These are phyloP conservation scores for Boehmeria nivea DNA, from an alignment of 306 rosid genomes.

Conservation along the genomic window DNA sequence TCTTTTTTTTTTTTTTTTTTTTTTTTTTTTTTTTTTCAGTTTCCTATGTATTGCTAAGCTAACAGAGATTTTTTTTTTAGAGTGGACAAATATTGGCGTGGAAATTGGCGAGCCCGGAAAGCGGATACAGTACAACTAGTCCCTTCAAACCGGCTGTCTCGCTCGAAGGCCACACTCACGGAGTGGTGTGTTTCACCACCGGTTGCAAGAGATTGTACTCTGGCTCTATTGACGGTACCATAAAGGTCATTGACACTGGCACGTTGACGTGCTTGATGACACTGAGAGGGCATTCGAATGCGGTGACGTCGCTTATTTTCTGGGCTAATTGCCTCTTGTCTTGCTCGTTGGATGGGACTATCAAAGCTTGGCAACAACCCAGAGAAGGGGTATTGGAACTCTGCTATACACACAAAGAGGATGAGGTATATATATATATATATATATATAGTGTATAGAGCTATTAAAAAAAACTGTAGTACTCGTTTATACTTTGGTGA, in stretches of 20 bases:
- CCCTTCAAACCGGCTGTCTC: conserved; percentile 24
- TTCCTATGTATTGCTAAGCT: background rate
- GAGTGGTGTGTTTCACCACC: conserved; percentile 22
- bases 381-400: conserved; percentile 24
- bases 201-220: conserved; percentile 32
- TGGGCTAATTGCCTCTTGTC: conserved; percentile 25
- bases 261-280: conserved; percentile 35
- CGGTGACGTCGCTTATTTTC: conserved; percentile 45
- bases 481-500: too few species aligned
- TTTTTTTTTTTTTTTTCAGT: background rate
- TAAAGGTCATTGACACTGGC: conserved; percentile 36
- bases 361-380: conserved; percentile 37
- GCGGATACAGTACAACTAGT: background rate
- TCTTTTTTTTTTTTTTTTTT: background rate
- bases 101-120: conserved; percentile 34
- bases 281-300: conserved; percentile 32
- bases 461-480: background rate
- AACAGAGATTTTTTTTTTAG: conserved; percentile 1
- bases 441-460: background rate
- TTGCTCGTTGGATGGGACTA: conserved; percentile 19
- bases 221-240: conserved; percentile 38
- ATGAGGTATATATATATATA: conserved; percentile 23
- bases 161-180: conserved; percentile 31
- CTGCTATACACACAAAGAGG: conserved; percentile 20
- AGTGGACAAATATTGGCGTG: conserved; percentile 36